Percentiles rank a stretch among this genome's conserved stretches.
phyloP scores from a whole-genome alignment of 2,329 filamentous ascomycete species.

The Leptographium flavum region DNA sequence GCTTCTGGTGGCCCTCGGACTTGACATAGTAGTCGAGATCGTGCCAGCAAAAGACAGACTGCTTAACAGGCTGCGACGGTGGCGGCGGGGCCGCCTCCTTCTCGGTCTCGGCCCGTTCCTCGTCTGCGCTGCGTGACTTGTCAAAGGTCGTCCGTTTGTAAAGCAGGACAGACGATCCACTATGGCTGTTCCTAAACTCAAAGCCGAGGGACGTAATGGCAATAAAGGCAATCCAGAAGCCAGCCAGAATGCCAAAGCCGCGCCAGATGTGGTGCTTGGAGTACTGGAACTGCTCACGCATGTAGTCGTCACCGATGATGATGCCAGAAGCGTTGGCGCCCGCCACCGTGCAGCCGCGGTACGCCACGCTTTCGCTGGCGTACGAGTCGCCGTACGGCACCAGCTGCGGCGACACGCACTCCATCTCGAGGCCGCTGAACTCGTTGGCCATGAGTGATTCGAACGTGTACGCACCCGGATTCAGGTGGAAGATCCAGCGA shows the following conservation, averaged over 20 bases:
- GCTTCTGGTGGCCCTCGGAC: constrained; percentile 23
- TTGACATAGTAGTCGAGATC: constrained; percentile 57
- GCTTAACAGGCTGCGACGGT: constrained; percentile 21
- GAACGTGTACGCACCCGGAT: constrained; percentile 48
- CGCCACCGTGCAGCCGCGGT: constrained; percentile 1
- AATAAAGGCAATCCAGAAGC: constrained; percentile 41
- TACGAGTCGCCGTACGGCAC: constrained; percentile 5
- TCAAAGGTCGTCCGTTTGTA: constrained; percentile 7
- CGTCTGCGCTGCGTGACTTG: not conserved
- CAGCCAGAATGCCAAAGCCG: constrained; percentile 64
- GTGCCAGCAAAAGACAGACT: constrained; percentile 62
- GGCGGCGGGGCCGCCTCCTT: not conserved
- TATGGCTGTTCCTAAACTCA: constrained; percentile 60
- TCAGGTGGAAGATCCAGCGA: constrained; percentile 51
- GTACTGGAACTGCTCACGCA: constrained; percentile 38
- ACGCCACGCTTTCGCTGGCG: not conserved
- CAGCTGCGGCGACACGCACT: constrained; percentile 23
- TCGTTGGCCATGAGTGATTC: constrained; percentile 45
- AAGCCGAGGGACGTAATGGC: constrained; percentile 41
- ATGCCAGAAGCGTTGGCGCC: constrained; percentile 13
- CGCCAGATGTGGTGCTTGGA: constrained; percentile 49
- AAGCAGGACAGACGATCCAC: constrained; percentile 20
- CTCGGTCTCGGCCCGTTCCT: not conserved
- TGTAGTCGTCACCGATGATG: constrained; percentile 42
- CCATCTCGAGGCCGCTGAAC: constrained; percentile 42